Base-by-base conservation (phyloP, 441 rosid species). In the Croton setiger region DNA sequence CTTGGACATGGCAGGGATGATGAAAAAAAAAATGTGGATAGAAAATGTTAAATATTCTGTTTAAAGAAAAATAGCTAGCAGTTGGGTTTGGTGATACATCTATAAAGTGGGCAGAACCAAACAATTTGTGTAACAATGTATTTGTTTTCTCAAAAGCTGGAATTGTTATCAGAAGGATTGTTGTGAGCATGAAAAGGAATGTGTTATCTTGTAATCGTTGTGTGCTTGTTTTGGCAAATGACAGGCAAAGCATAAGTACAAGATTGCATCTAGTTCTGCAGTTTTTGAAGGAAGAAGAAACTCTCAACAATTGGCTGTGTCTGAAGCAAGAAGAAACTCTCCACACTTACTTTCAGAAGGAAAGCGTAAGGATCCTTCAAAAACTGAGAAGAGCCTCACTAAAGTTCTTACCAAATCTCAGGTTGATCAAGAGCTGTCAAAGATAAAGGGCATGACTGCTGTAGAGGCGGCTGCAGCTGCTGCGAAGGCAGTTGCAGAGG, bases 401-500 rank as follows among this genome's bases (percentile, higher is more conserved):
- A 80, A 66, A 66, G 69, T 74, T 68, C 81, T 77, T 21, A 78
- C 82, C 2, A 81, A 79, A 72, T 65, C 85, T 51, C 88, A 79
- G 71, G 83, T 82, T 63, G 85, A 87, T 64, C 88, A 81, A 65
- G 89, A 88, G 45, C 76, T 87, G 56, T 72, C 74, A 56, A 87
- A 76, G 84, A 86, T 90, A 69, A 81, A 79, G 75, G 87, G 88
- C 76, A 88, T 87, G 99, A 87, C 94, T 66, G 86, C 93, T n/a
- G 78, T 79, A 72, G 96, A 90, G 76, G 97, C 97, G 61, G 96
- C 97, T 67, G 94, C 87, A 7, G 92, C 93, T 45, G 96, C 98
- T 66, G 96, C 97, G 70, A 84, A 76, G 80, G 97, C 97, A 75
- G 87, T 94, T 66, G 96, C 94, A 73, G 98, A 90, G 79, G 99